Conservation (phyloP, 2,329 filamentous ascomycete genomes). For the Sclerotinia trifoliorum region DNA sequence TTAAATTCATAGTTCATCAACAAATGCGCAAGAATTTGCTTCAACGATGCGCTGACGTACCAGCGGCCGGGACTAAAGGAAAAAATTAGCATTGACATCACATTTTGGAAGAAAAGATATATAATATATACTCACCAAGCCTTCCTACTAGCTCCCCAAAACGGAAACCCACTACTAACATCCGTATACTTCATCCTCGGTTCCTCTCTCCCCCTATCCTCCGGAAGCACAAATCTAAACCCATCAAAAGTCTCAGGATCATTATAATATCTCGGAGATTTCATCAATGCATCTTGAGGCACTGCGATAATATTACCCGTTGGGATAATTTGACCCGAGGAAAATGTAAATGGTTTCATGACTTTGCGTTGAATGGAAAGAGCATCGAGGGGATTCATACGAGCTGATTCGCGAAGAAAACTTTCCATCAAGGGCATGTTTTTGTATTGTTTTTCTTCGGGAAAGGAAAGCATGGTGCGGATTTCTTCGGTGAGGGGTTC, state of each 20-base stretch:
- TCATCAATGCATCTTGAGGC: background rate
- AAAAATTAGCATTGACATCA: background rate
- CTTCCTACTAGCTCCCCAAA: constrained; percentile 2
- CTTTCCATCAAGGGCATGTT: constrained; percentile 4
- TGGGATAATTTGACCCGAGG: background rate
- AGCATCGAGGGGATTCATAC: constrained; percentile 8
- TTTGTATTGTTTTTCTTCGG: background rate
- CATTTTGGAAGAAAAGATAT: background rate
- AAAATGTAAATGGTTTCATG: constrained; percentile 3
- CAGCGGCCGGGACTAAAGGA: background rate
- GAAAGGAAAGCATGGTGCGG: background rate
- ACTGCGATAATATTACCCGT: background rate
- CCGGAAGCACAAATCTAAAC: background rate
- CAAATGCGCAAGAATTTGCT: background rate
- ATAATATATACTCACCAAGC: background rate
- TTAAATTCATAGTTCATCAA: background rate
- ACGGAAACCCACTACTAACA: background rate
- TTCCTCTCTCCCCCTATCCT: background rate
- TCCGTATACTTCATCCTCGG: constrained; percentile 12
- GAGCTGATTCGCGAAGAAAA: constrained; percentile 6
- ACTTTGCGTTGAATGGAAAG: constrained; percentile 10
- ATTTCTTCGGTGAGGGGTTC: constrained; percentile 1
- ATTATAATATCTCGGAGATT: background rate
- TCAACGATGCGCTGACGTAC: constrained; percentile 5
- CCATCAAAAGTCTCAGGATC: background rate